Base-by-base conservation (phyloP, 2,329 filamentous ascomycete species). In the Pseudocercospora vitis region DNA sequence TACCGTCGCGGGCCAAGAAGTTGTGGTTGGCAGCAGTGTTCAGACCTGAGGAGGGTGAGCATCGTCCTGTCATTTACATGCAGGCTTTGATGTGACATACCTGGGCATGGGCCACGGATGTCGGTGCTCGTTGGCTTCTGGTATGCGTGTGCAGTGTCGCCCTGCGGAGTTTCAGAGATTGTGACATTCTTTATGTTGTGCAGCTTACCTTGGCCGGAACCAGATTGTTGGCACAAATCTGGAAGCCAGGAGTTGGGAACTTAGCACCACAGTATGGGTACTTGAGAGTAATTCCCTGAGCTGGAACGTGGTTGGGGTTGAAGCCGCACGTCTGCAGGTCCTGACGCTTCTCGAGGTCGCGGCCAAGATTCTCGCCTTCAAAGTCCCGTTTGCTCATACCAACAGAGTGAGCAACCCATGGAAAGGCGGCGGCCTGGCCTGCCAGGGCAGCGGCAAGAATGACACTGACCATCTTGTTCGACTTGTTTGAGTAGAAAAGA, bases 1-100 rank as follows among this genome's bases (percentile, higher is more conserved):
- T 69, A 35, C 74, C 74, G 50, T 76, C 73, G 33, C 69, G 72
- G 31, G 73, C 67, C 7, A 76, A 63, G 65, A 76, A 76, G 62
- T 69, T 67, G 60, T 74, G 71, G 53, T 76, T 76, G n/a, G 74
- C 74, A 18, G 71, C 71, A 4, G 72, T 66, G 46, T 76, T 75
- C n/a, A n/a, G n/a, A n/a, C n/a, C n/a, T n/a, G n/a, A n/a, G n/a
- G n/a, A n/a, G n/a, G n/a, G n/a, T n/a, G n/a, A n/a, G n/a, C n/a
- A n/a, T n/a, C 7, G 71, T 73, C 53, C 72, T 48, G 40, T 33
- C 45, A 55, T 14, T 24, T 31, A 9, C 68, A n/a, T 8, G 32
- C 12, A 1, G 19, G 2, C n/a, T 28, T 3, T 14, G 19, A 6
- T 31, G 14, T n/a, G 19, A 24, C 3, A 21, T 42, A 40, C 54